phyloP scores from a whole-genome alignment of 257 asterid species.

The Ilex aquifolium region DNA sequence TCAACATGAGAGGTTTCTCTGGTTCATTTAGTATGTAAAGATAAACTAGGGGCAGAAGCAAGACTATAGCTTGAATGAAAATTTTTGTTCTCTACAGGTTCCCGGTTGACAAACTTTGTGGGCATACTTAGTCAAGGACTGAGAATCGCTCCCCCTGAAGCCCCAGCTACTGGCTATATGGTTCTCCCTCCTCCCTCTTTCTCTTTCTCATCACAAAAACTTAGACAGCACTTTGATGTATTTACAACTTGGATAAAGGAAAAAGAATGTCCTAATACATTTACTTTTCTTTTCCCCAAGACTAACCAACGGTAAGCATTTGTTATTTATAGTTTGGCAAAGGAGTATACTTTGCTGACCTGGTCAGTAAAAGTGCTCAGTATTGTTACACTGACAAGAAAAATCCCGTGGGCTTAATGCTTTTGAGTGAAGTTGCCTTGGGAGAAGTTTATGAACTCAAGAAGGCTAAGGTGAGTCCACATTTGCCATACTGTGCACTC shows the following conservation, averaged over 20 bases:
- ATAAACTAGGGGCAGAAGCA: not conserved
- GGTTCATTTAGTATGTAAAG: not conserved
- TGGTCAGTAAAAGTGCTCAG: conserved; percentile 98
- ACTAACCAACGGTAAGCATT: conserved; percentile 7
- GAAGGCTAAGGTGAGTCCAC: conserved; percentile 51
- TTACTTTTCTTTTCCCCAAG: not conserved
- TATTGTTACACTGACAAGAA: conserved; percentile 74
- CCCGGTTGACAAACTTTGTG: conserved; percentile 86
- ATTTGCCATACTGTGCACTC: not conserved
- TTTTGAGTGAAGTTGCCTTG: conserved; percentile 92
- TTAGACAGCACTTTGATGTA: not conserved
- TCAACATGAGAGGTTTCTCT: no score
- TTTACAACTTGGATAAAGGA: not conserved
- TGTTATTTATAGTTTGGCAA: conserved; percentile 69
- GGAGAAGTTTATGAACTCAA: conserved; percentile 81
- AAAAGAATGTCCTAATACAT: no score
- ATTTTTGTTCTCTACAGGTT: conserved; percentile 48
- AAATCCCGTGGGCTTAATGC: conserved; percentile 91
- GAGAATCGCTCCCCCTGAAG: conserved; percentile 99
- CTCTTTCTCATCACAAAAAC: conserved; percentile 3
- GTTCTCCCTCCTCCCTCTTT: conserved; percentile 28
- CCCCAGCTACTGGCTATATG: conserved; percentile 98
- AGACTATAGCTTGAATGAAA: conserved; percentile 3
- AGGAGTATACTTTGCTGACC: conserved; percentile 93
- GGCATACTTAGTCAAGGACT: conserved; percentile 98